These are phyloP conservation scores for Chenopodium suecicum DNA, from an alignment of 148 eudicot species.

Conservation along the genomic window DNA sequence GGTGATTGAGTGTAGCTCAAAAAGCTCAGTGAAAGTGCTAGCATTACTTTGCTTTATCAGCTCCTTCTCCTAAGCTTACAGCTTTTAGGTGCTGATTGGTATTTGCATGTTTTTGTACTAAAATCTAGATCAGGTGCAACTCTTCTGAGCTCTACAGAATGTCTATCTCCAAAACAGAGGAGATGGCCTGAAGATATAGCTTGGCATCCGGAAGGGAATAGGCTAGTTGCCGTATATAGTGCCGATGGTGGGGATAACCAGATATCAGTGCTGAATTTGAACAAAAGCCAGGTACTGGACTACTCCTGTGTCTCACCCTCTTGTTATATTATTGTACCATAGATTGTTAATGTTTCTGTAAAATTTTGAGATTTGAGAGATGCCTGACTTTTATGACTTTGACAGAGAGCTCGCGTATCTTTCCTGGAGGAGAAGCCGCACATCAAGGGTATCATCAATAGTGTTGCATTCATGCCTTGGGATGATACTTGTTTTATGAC, in stretches of 20 bases:
- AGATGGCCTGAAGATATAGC: constrained; percentile 99
- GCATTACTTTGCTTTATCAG: background rate
- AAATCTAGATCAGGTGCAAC: constrained; percentile 73
- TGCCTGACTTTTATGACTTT: constrained; percentile 14
- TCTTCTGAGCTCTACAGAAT: constrained; percentile 65
- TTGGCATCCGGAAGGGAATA: constrained; percentile 90
- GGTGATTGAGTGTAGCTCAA: background rate
- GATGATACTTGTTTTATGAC: constrained; percentile 67
- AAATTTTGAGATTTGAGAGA: background rate
- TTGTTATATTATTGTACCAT: background rate
- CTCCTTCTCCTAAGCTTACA: background rate
- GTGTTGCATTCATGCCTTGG: constrained; percentile 89
- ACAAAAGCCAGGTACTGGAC: constrained; percentile 57
- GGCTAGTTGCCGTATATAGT: constrained; percentile 64
- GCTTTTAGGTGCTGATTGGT: background rate
- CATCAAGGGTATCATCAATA: constrained; percentile 82
- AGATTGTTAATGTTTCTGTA: background rate
- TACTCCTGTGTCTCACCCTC: constrained; percentile 1
- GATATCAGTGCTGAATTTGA: constrained; percentile 71
- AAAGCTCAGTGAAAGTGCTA: constrained; percentile 4
- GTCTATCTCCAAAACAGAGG: constrained; percentile 70
- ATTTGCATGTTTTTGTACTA: constrained; percentile 20
- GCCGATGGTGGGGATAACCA: constrained; percentile 96
- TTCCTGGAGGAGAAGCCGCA: constrained; percentile 87
- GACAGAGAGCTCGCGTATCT: constrained; percentile 64